Base-by-base conservation (phyloP, 495 filamentous ascomycete species). In the Neurospora intermedia region DNA sequence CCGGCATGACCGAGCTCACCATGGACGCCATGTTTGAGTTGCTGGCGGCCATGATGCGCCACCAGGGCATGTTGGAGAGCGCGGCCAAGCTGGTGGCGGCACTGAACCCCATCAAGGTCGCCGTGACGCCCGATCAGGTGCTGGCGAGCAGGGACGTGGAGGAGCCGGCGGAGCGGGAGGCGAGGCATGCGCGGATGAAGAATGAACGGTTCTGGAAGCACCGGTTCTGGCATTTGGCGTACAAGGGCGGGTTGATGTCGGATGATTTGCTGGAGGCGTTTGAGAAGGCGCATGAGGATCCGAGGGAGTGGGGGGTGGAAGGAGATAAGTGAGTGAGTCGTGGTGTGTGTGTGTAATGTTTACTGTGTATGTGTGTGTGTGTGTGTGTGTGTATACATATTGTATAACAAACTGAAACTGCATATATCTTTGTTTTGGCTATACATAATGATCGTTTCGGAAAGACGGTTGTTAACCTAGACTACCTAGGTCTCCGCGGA, bases 11-110 rank as follows among this genome's bases (percentile, higher is more conserved):
- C 16, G 71, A 76, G 42, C 62, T 87, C 78, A 66, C 81, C 76
- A 70, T 92, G 77, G 80, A 69, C 41, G 72, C 86, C 18, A 80
- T 91, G 73, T 73, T 76, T 20, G 80, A 80, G 41, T 78, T 89
- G 42, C 76, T 91, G 48, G 48, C 70, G 35, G 83, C 85, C 13
- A 77, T 93, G 74, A 76, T 83, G 18, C 54, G 54, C 54, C 74
- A 76, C 2, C 77, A 81, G 10, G 85, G 86, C 27, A 84, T 80
- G 78, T 31, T 69, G 15, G 54, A 73, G 3, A 77, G 76, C 73
- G 84, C 77, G 41, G 80, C 46, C 75, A 74, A 48, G n/a, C 27
- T 83, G 69, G 83, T 81, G 31, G 82, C 69, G 9, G 69, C 54
- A 40, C 76, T 76, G 62, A 77, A 62, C 41, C 74, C 70, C 16